Evolutionary conservation across 2,329 filamentous ascomycete species (phyloP), one percentile per base, ranked within the genome.

Genomic region (Lecanicillium sp.): DNA sequence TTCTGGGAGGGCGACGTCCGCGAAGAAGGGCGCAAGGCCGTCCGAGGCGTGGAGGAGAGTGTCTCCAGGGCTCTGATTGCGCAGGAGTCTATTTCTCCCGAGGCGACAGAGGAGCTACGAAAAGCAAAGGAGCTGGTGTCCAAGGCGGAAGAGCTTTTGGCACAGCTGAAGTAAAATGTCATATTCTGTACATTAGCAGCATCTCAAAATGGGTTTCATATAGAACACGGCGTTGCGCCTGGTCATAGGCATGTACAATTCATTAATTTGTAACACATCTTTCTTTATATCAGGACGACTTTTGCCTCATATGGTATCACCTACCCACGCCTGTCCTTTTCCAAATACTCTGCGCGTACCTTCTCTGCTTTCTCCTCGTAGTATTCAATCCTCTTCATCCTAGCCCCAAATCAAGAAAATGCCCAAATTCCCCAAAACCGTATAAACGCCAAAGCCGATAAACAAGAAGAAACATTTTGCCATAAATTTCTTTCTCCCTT

Each of bases 1-100:
- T 80, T 73, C 51, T 82, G 78, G 78, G 74, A 82, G 52, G 73
- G 70, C 2, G 77, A 81, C 47, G 76, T 82, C n/a, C 67, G 75
- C 29, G 78, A 82, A 45, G 77, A 81, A 42, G 78, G 78, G 2
- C 70, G 78, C 48, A 80, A 79, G 55, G 74, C 76, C 5, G 67
- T 82, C 6, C 60, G 73, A 39, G 70, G 63, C 18, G 68, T 71
- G 2, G 78, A 81, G 53, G 59, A 64, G 32, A 72, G 67, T 34
- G 60, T 80, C 18, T 64, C 57, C 0, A 56, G 65, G 9, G 65
- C 70, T 15, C 52, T 81, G 13, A 60, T 46, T 15, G 46, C 50
- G 4, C 46, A 47, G 15, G 52, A 55, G 28, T 17, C 22, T 29
- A 41, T 42, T 1, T 48, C 44, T 12, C 46, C 44, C 6, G 48